Evolutionary conservation across 306 rosid genomes (phyloP).

Genomic region (Hippophae rhamnoides): DNA sequence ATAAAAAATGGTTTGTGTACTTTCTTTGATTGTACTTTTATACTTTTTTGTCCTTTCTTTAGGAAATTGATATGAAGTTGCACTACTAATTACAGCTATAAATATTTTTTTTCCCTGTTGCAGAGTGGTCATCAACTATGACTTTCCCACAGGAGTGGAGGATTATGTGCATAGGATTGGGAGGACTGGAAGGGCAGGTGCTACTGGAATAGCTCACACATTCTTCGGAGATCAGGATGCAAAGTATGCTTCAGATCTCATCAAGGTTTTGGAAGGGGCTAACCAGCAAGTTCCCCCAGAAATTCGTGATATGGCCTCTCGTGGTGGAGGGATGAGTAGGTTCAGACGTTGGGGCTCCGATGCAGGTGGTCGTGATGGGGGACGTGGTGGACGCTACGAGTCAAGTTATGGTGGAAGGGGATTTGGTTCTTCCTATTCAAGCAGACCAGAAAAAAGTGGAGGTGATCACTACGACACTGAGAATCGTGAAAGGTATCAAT

Average conservation of each 20-base stretch:
- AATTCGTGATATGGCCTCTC: slow-evolving; percentile 66
- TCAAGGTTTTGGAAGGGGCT: slow-evolving; percentile 95
- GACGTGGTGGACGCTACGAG: slow-evolving; percentile 53
- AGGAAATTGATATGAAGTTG: no score
- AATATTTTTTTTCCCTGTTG: slow-evolving; percentile 1
- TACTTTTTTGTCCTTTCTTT: no score
- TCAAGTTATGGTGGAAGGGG: slow-evolving; percentile 62
- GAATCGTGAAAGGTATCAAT: slow-evolving; percentile 39
- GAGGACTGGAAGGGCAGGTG: slow-evolving; percentile 99
- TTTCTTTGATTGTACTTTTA: no score
- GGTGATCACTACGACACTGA: slow-evolving; percentile 49
- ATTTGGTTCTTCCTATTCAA: slow-evolving; percentile 27
- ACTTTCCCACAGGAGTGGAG: slow-evolving; percentile 98
- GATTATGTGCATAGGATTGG: slow-evolving; percentile 99
- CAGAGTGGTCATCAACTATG: slow-evolving; percentile 94
- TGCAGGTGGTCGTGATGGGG: slow-evolving; percentile 45
- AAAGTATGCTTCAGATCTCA: slow-evolving; percentile 79
- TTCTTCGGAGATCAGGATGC: slow-evolving; percentile 95
- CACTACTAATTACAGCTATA: background rate
- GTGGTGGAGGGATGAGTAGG: slow-evolving; percentile 87
- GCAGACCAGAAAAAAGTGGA: slow-evolving; percentile 41
- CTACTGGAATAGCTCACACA: slow-evolving; percentile 87
- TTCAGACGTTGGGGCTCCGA: slow-evolving; percentile 75
- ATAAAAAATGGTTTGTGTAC: no score
- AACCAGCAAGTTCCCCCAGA: slow-evolving; percentile 82